These are phyloP conservation scores for Auricularia auricula-judae DNA, from an alignment of 768 basidiomycete species.

Conservation along the genomic window DNA sequence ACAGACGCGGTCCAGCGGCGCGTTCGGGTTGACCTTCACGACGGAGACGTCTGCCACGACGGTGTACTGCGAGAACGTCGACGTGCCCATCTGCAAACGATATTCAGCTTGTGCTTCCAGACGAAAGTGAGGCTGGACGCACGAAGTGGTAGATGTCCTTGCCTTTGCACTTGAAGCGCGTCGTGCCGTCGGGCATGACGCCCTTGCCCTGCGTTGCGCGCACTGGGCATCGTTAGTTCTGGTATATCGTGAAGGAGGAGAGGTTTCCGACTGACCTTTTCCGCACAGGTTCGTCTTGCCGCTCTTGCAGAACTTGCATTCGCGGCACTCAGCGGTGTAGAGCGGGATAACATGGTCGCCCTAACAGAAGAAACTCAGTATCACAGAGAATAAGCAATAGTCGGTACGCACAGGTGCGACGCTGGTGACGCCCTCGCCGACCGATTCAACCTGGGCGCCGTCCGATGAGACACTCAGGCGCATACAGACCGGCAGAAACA, in stretches of 20 bases:
- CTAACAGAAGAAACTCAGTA: slow-evolving; percentile 15
- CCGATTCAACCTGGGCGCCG: slow-evolving; percentile 72
- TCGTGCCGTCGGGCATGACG: slow-evolving; percentile 83
- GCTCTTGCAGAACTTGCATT: slow-evolving; percentile 98
- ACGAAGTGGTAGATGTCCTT: slow-evolving; percentile 87
- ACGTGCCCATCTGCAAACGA: slow-evolving; percentile 80
- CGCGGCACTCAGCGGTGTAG: slow-evolving; percentile 88
- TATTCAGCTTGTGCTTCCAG: not conserved
- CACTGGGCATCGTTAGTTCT: slow-evolving; percentile 34
- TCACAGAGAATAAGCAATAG: not conserved
- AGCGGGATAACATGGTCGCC: slow-evolving; percentile 98
- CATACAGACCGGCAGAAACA: slow-evolving; percentile 2
- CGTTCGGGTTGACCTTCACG: slow-evolving; percentile 74
- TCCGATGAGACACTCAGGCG: not conserved
- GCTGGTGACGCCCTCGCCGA: slow-evolving; percentile 88
- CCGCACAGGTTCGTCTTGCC: slow-evolving; percentile 99
- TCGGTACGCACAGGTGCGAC: slow-evolving; percentile 39
- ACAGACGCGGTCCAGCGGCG: slow-evolving; percentile 94
- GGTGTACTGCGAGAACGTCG: slow-evolving; percentile 99
- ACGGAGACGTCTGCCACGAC: slow-evolving; percentile 97
- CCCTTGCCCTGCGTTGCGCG: slow-evolving; percentile 91
- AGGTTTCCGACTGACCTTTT: slow-evolving; percentile 42
- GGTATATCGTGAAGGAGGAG: not conserved
- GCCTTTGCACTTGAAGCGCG: slow-evolving; percentile 84
- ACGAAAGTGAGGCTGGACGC: slow-evolving; percentile 18